These are phyloP conservation scores for Neurospora cerealis DNA, from an alignment of 495 filamentous ascomycete genomes.

Conservation along the genomic window DNA sequence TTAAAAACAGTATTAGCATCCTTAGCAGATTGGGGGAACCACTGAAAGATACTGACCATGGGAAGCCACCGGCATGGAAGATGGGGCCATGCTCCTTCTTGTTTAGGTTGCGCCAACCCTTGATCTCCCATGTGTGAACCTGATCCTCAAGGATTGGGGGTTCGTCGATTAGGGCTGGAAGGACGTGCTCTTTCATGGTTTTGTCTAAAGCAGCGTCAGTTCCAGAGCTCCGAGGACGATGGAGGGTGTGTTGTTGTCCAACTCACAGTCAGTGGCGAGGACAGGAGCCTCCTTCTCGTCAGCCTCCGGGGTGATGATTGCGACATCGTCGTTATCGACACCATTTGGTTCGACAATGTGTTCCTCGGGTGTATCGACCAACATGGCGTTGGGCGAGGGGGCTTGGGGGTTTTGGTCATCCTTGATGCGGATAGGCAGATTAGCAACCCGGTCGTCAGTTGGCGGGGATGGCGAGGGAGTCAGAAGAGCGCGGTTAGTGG, in stretches of 20 bases:
- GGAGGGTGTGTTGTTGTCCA: constrained; percentile 2
- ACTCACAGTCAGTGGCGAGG: constrained; percentile 63
- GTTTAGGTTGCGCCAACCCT: constrained; percentile 62
- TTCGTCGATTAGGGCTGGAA: constrained; percentile 49
- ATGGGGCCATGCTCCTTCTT: constrained; percentile 78
- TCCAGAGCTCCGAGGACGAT: background rate
- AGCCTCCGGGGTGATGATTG: constrained; percentile 63
- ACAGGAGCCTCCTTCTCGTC: constrained; percentile 28
- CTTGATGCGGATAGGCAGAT: constrained; percentile 14
- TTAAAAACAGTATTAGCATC: constrained; percentile 13
- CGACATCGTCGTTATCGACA: constrained; percentile 73
- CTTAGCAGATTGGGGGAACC: background rate
- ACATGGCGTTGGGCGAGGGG: constrained; percentile 48
- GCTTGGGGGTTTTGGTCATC: constrained; percentile 30
- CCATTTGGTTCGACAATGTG: constrained; percentile 48
- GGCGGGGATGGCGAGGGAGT: constrained; percentile 10
- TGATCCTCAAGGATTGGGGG: constrained; percentile 70
- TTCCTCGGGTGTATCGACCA: constrained; percentile 61
- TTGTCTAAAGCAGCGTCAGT: constrained; percentile 47
- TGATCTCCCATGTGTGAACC: constrained; percentile 74
- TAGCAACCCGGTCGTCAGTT: constrained; percentile 12
- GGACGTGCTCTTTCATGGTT: constrained; percentile 70
- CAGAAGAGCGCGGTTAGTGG: background rate
- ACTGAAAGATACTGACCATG: constrained; percentile 53
- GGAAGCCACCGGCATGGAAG: constrained; percentile 77